Conservation (phyloP, 495 filamentous ascomycete species). For the Lasiosphaeria ovina region DNA sequence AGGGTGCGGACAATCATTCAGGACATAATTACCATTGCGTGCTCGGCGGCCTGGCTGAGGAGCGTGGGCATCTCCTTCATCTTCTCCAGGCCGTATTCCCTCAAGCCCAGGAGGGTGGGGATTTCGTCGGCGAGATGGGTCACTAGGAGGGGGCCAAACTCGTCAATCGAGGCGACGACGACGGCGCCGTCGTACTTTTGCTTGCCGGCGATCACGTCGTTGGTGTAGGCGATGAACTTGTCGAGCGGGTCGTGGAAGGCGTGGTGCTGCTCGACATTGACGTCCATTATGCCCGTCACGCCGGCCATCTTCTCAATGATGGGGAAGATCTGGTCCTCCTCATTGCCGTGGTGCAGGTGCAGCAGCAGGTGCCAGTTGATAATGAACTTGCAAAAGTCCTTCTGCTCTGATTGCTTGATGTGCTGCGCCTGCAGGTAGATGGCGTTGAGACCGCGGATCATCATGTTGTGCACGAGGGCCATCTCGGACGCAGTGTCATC, state of each 20-base stretch:
- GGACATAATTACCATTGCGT: conserved; percentile 23
- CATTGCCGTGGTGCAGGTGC: conserved; percentile 43
- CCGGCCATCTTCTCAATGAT: conserved; percentile 38
- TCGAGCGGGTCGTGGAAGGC: conserved; percentile 40
- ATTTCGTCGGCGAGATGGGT: conserved; percentile 47
- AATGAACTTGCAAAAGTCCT: conserved; percentile 39
- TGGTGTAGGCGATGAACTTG: conserved; percentile 34
- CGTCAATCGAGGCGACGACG: conserved; percentile 41
- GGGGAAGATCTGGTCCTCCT: conserved; percentile 47
- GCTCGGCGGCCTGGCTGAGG: conserved; percentile 23
- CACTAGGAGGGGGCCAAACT: conserved; percentile 35
- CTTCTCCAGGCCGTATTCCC: conserved; percentile 32
- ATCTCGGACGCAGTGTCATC: conserved; percentile 39
- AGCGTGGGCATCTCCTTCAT: conserved; percentile 17
- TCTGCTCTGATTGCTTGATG: conserved; percentile 30
- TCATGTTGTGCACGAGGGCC: conserved; percentile 45
- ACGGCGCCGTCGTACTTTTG: conserved; percentile 33
- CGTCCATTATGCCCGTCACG: conserved; percentile 42
- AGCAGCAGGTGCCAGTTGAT: conserved; percentile 29
- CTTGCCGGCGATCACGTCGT: conserved; percentile 20
- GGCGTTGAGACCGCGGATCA: conserved; percentile 48
- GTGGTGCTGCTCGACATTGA: conserved; percentile 47
- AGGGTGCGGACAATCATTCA: neutral
- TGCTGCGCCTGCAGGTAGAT: conserved; percentile 50
- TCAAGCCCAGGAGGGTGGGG: conserved; percentile 31